Percentiles rank a stretch among this genome's conserved stretches.
phyloP scores from a whole-genome alignment of 306 rosid genomes.

The Spatholobus suberectus region DNA sequence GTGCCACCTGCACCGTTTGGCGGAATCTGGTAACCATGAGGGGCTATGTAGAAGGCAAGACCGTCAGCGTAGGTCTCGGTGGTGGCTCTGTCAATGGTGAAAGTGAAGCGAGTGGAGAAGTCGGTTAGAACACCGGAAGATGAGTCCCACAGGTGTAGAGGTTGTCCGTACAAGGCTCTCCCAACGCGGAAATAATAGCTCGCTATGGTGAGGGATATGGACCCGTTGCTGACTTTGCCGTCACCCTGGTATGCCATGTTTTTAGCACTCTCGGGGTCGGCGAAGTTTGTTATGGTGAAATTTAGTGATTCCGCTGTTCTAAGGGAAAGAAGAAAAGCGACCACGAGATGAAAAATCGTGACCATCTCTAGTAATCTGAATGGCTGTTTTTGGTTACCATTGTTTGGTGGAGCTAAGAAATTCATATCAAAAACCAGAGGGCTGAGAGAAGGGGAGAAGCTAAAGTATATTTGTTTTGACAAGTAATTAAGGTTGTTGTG shows the following conservation, averaged over 20 bases:
- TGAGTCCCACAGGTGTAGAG: slow-evolving; percentile 35
- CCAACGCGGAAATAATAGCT: slow-evolving; percentile 35
- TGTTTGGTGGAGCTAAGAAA: neutral
- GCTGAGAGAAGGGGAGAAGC: neutral
- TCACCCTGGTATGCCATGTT: slow-evolving; percentile 41
- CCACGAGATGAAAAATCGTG: neutral
- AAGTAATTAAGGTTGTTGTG: too few species aligned
- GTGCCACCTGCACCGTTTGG: slow-evolving; percentile 45
- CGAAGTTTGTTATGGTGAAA: slow-evolving; percentile 47
- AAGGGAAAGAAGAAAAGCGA: neutral
- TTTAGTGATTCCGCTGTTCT: slow-evolving; percentile 14
- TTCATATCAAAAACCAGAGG: neutral
- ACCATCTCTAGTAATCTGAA: neutral
- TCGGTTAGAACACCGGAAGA: neutral
- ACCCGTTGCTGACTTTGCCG: slow-evolving; percentile 3
- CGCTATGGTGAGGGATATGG: slow-evolving; percentile 37
- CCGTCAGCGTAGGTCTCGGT: slow-evolving; percentile 26
- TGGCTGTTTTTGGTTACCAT: neutral
- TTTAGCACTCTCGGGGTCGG: neutral
- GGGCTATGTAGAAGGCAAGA: slow-evolving; percentile 38
- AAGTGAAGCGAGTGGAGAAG: slow-evolving; percentile 41
- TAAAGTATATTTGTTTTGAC: too few species aligned
- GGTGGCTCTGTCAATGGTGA: neutral
- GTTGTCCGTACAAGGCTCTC: slow-evolving; percentile 34
- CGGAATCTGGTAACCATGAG: slow-evolving; percentile 36